phyloP scores from a whole-genome alignment of 2,329 filamentous ascomycete species.

The Akanthomyces muscarius region DNA sequence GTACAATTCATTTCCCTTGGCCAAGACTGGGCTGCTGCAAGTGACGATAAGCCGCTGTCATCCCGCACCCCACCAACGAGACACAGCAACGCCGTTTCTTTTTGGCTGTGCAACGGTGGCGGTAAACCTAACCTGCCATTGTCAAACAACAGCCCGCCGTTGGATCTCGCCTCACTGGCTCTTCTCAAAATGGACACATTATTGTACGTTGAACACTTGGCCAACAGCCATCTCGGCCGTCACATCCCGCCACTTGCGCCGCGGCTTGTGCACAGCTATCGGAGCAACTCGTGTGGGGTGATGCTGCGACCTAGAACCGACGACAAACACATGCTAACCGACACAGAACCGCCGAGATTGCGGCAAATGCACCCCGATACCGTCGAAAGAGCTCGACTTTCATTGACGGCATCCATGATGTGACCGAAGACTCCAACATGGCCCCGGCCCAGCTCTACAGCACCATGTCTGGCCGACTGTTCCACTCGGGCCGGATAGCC shows the following conservation, averaged over 20 bases:
- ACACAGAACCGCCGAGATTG: slow-evolving; percentile 79
- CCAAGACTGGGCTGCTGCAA: background rate
- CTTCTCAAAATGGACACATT: slow-evolving; percentile 28
- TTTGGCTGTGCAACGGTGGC: slow-evolving; percentile 1
- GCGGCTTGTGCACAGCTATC: background rate
- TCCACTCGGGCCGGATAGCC: slow-evolving; percentile 94
- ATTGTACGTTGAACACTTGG: slow-evolving; percentile 24
- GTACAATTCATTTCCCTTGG: background rate
- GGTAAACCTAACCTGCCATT: background rate
- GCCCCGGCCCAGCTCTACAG: slow-evolving; percentile 96
- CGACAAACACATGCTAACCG: slow-evolving; percentile 26
- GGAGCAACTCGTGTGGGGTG: slow-evolving; percentile 14
- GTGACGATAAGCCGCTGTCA: slow-evolving; percentile 8
- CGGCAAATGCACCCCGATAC: slow-evolving; percentile 84
- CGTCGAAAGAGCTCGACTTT: slow-evolving; percentile 92
- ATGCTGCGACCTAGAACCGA: background rate
- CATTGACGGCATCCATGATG: slow-evolving; percentile 94
- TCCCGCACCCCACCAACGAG: slow-evolving; percentile 10
- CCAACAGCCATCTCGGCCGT: background rate
- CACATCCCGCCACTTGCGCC: background rate
- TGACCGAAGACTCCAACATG: slow-evolving; percentile 74
- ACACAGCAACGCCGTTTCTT: background rate
- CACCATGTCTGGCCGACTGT: slow-evolving; percentile 93
- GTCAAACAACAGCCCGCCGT: background rate
- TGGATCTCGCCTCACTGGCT: background rate